Percentiles rank a stretch among this genome's conserved stretches.
phyloP scores from a whole-genome alignment of 1,284 basidiomycete species.

The Coniophora puteana region DNA sequence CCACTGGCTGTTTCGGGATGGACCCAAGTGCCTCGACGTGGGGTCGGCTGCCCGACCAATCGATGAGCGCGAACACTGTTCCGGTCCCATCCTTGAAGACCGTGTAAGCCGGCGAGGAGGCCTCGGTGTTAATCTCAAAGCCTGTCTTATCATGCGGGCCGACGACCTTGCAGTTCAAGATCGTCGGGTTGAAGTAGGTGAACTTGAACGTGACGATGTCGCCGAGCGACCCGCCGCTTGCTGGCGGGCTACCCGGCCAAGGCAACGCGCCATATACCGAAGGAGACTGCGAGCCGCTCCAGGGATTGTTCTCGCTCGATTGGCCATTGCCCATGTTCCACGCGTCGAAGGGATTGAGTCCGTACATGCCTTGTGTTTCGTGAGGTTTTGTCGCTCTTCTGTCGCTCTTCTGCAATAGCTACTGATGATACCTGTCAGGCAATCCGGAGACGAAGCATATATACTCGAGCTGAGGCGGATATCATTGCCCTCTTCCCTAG shows the following conservation, averaged over 20 bases:
- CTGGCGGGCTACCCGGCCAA: conserved; percentile 32
- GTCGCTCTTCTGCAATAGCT: not conserved
- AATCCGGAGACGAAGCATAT: too few species aligned
- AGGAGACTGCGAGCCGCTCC: conserved; percentile 25
- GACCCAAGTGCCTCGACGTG: conserved; percentile 52
- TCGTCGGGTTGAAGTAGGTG: conserved; percentile 43
- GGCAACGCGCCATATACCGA: conserved; percentile 63
- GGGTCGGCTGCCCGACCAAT: conserved; percentile 54
- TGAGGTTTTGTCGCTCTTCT: too few species aligned
- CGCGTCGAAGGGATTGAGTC: conserved; percentile 19
- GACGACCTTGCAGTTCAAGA: conserved; percentile 52
- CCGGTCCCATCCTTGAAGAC: conserved; percentile 47
- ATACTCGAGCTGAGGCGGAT: too few species aligned
- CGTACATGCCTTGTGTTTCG: conserved; percentile 20
- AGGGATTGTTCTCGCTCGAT: conserved; percentile 3
- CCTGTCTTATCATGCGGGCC: conserved; percentile 40
- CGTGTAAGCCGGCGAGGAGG: conserved; percentile 47
- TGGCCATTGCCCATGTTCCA: conserved; percentile 11
- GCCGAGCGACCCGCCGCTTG: conserved; percentile 25
- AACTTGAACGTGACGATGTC: conserved; percentile 45
- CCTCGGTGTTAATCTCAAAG: conserved; percentile 45
- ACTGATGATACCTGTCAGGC: too few species aligned
- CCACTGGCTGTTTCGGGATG: conserved; percentile 42
- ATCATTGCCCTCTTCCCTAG: too few species aligned
- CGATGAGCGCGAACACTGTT: conserved; percentile 49